Percentiles rank a stretch among this genome's conserved stretches.
Conservation (phyloP, 805 yeast species). For the Metschnikowia aberdeeniae region DNA sequence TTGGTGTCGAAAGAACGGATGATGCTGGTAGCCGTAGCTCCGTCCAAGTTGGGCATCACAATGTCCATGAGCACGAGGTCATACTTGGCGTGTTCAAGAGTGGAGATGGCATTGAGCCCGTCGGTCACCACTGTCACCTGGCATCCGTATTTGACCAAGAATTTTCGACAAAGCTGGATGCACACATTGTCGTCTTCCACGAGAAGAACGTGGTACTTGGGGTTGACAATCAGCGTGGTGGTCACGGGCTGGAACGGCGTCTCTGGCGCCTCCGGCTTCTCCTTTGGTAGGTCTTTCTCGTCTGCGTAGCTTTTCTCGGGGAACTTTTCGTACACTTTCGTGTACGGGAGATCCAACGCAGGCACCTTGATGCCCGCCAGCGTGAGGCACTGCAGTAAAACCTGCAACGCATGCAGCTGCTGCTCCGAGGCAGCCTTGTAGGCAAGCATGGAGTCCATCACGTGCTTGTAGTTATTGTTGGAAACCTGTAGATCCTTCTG, state of each 20-base stretch:
- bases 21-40: conserved; percentile 87
- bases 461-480: conserved; percentile 54
- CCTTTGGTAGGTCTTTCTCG: neutral
- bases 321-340: conserved; percentile 15
- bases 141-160: conserved; percentile 83
- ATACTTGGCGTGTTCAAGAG: conserved; percentile 64
- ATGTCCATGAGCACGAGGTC: conserved; percentile 84
- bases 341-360: conserved; percentile 52
- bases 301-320: neutral
- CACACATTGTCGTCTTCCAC: conserved; percentile 84
- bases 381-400: conserved; percentile 45
- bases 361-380: conserved; percentile 69
- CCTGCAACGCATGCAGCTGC: conserved; percentile 47
- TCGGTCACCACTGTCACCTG: conserved; percentile 90
- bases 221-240: conserved; percentile 25
- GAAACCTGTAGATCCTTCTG: conserved; percentile 30
- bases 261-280: neutral
- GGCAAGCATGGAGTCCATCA: conserved; percentile 57
- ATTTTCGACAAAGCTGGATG: conserved; percentile 76
- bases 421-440: conserved; percentile 56
- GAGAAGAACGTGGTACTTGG: conserved; percentile 64
- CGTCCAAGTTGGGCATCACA: conserved; percentile 84
- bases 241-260: conserved; percentile 13
- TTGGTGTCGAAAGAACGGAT: conserved; percentile 78
- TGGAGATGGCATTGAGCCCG: conserved; percentile 83